These are phyloP conservation scores for Chrysoporthe deuterocubensis DNA, from an alignment of 2,329 filamentous ascomycete species.

Conservation along the genomic window DNA sequence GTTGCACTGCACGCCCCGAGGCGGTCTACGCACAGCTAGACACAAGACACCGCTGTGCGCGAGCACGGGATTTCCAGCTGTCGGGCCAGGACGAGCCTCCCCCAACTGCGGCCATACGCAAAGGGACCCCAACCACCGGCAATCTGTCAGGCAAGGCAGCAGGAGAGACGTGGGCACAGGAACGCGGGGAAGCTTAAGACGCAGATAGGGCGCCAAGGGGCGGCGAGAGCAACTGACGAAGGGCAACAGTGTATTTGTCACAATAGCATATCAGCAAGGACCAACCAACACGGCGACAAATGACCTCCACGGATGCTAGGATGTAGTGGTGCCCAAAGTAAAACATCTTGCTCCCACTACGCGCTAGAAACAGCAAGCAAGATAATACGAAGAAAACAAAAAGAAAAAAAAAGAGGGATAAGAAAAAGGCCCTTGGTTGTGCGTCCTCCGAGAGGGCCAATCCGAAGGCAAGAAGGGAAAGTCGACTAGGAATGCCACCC, in stretches of 20 bases:
- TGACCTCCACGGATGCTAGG: constrained; percentile 31
- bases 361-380: not conserved
- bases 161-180: too few relatives aligned
- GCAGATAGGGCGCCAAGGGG: too few relatives aligned
- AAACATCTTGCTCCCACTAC: not conserved
- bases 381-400: not conserved
- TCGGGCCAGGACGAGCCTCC: too few relatives aligned
- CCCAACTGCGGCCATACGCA: too few relatives aligned
- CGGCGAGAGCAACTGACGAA: not conserved
- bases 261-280: constrained; percentile 20
- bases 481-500: constrained; percentile 20
- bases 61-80: too few relatives aligned
- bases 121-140: too few relatives aligned
- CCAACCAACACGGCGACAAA: constrained; percentile 25
- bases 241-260: constrained; percentile 14
- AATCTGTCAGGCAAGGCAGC: too few relatives aligned
- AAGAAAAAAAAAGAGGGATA: not conserved
- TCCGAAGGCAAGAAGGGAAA: constrained; percentile 25
- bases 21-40: too few relatives aligned
- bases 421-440: not conserved
- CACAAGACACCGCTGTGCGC: too few relatives aligned
- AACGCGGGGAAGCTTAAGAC: too few relatives aligned
- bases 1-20: too few relatives aligned
- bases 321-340: constrained; percentile 11
- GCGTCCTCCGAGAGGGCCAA: not conserved